Percentiles rank a stretch among this genome's conserved stretches.
phyloP scores from a whole-genome alignment of 495 filamentous ascomycete species.

The Hypoxylon crocopeplum region DNA sequence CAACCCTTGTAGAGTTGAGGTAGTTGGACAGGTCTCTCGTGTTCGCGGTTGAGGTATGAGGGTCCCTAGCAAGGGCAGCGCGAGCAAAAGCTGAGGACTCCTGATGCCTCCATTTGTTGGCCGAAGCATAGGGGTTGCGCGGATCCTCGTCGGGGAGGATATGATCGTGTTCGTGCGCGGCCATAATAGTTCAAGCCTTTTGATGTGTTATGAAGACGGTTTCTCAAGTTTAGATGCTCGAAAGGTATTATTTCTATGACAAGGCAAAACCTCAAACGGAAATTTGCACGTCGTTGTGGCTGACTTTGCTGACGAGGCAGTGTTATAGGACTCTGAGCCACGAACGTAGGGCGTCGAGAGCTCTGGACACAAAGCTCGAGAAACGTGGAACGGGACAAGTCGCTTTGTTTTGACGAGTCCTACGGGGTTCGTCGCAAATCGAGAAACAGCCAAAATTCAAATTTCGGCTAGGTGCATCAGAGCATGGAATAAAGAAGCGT shows the following conservation, averaged over 20 bases:
- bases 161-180: constrained; percentile 39
- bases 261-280: not conserved
- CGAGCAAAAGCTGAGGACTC: constrained; percentile 57
- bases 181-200: constrained; percentile 28
- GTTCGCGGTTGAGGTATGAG: constrained; percentile 44
- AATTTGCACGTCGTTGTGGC: constrained; percentile 5
- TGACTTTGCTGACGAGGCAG: constrained; percentile 22
- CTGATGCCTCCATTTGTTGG: constrained; percentile 58
- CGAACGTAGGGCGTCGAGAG: constrained; percentile 9
- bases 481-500: constrained; percentile 14
- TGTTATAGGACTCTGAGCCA: constrained; percentile 4
- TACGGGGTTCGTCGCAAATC: constrained; percentile 6
- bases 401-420: constrained; percentile 13
- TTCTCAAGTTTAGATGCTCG: not conserved
- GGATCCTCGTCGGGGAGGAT: constrained; percentile 36
- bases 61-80: constrained; percentile 48
- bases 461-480: constrained; percentile 32
- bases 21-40: constrained; percentile 58
- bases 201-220: not conserved
- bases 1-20: constrained; percentile 55
- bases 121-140: constrained; percentile 56
- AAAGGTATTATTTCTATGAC: not conserved
- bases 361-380: constrained; percentile 4
- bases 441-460: constrained; percentile 10
- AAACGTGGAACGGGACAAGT: constrained; percentile 15